Base-by-base conservation (phyloP, 225 moss, liverwort and hornwort genomes). In the Pseudoscleropodium purum region DNA sequence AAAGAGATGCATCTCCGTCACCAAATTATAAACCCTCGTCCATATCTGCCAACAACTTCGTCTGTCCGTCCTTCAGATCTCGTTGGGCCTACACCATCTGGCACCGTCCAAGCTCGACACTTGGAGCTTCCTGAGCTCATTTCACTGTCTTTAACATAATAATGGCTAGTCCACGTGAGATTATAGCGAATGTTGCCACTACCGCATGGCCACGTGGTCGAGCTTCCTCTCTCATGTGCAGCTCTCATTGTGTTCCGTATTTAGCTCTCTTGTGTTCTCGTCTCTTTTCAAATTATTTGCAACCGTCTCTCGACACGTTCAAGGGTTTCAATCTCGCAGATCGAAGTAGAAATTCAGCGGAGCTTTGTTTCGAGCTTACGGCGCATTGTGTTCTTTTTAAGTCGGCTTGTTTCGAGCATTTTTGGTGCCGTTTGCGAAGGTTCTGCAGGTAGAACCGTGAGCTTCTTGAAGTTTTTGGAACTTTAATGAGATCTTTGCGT, bases 101-200 rank as follows among this genome's bases (percentile, higher is more conserved):
- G 90, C 92, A 75, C 52, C 61, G 7, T 15, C 72, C 3, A 8
- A 36, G 37, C 29, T 26, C 66, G 84, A 88, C 92, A 92, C 90
- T 84, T 92, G 90, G 83, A 60, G 79, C 31, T 23, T 20, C 45
- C 34, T 7, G 31, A 49, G 73, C 49, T 51, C 73, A 49, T 24
- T 5, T 10, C 15, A 15, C 57, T 29, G 52, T 29, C 59, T 65
- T 15, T 1, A 62, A 33, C 83, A 18, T 57, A 83, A 92, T 90
- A 73, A 92, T 92, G 83, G 36, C 16, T 1, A 25, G 47, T 75
- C 89, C 89, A 89, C 64, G 81, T 91, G 84, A 54, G 87, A 89
- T 84, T 70, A 14, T 61, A 6, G 8, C 1, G 6, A 7, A 5
- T 7, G 1, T 15, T 1, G 43, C 86, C 92, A 78, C 41, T 86